A percentile compares a stretch with the other conserved stretches of the same genome.
Evolutionary conservation across 2,329 filamentous ascomycete genomes (phyloP).

Genomic region (Calonectria crousiana): DNA sequence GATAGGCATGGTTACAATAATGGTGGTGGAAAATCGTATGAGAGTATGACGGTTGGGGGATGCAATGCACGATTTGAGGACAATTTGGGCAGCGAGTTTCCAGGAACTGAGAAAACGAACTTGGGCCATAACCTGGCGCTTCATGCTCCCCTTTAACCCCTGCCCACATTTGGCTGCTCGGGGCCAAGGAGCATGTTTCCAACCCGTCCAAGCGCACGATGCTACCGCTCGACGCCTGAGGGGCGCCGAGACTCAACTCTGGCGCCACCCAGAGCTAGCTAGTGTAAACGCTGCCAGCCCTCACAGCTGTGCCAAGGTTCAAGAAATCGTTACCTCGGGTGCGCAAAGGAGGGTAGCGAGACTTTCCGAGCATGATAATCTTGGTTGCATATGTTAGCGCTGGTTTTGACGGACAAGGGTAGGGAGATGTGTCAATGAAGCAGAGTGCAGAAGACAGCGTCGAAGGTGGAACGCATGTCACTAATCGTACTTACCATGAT

Average conservation of each 20-base stretch:
- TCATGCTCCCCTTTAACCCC: background rate
- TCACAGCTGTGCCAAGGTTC: too few relatives aligned
- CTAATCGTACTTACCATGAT: too few relatives aligned
- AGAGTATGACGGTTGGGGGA: background rate
- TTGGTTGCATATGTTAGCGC: background rate
- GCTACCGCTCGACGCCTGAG: background rate
- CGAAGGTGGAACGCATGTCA: background rate
- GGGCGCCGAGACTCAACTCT: background rate
- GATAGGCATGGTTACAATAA: constrained; percentile 71
- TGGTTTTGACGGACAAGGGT: background rate
- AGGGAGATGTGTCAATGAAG: background rate
- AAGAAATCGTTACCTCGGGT: background rate
- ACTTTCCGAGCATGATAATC: background rate
- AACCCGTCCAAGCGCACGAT: constrained; percentile 4
- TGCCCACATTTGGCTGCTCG: background rate
- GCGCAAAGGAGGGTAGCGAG: background rate
- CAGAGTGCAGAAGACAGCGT: background rate
- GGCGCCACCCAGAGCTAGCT: background rate
- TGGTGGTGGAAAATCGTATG: background rate
- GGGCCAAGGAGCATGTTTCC: background rate
- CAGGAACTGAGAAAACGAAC: background rate
- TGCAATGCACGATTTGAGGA: background rate
- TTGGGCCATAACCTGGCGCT: background rate
- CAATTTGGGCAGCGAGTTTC: too few relatives aligned
- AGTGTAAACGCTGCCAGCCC: background rate